Percentiles rank a stretch among this genome's conserved stretches.
Evolutionary conservation across 495 filamentous ascomycete genomes (phyloP).

Genomic region (Aspergillus nanangensis): DNA sequence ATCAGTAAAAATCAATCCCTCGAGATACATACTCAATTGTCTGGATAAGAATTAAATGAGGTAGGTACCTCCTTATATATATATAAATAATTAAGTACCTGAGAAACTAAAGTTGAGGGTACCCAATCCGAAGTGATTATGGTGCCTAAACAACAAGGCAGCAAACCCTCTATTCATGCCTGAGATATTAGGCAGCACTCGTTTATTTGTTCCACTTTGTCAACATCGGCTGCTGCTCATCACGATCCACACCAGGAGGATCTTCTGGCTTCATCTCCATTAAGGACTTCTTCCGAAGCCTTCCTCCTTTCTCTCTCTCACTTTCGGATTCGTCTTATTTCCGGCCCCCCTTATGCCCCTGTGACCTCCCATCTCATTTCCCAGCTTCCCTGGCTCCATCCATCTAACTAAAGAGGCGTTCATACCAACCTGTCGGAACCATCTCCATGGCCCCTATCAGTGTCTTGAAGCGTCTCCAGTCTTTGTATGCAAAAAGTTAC

Average conservation of each 20-base stretch:
- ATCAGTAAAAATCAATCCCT: too few relatives aligned
- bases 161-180: background rate
- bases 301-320: background rate
- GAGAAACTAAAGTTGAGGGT: background rate
- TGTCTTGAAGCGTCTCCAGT: constrained; percentile 32
- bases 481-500: constrained; percentile 32
- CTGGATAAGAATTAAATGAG: too few relatives aligned
- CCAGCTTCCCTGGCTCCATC: background rate
- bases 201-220: background rate
- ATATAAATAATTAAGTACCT: constrained; percentile 1
- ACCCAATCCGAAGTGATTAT: background rate
- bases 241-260: background rate
- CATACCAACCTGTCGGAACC: background rate
- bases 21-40: too few relatives aligned
- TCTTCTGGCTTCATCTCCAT: background rate
- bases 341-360: too few relatives aligned
- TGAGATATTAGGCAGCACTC: constrained; percentile 1
- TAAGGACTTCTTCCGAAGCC: background rate
- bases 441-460: constrained; percentile 32
- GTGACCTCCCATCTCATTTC: background rate
- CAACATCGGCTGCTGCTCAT: background rate
- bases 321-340: background rate
- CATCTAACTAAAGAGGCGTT: background rate
- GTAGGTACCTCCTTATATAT: too few relatives aligned
- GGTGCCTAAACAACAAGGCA: background rate